Evolutionary conservation across 2,329 filamentous ascomycete genomes (phyloP), one percentile per base, ranked within the genome.

Genomic region (Albophoma yamanashiensis): DNA sequence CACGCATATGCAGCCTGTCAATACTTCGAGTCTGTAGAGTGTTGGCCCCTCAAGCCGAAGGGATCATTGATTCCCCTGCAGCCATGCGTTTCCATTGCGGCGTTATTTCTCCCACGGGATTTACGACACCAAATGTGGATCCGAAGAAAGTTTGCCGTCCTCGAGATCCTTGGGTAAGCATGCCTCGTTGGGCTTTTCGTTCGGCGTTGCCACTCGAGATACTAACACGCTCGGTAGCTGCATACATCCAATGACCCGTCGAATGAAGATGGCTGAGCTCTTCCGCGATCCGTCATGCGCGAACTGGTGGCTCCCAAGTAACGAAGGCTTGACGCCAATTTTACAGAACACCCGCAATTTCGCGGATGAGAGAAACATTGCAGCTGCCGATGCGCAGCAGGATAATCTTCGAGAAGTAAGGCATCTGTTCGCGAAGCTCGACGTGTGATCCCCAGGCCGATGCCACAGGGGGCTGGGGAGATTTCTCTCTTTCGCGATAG

Each of bases 291-390:
- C 84, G 17, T 85, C 87, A 25, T 85, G 92, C 58, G 83, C 84
- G 53, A 81, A 87, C 60, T 97, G 92, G 91, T 99, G 94, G 94
- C 82, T 97, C 3, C 90, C 92, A 2, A 83, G 94, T 70, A 84
- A 91, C 63, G 89, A 93, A 75, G 85, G 84, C 1, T 89, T 89
- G 67, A 87, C 84, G 14, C 82, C 84, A 0, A 83, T 95, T 50
- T 80, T 97, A 59, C 87, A 86, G 58, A 88, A 83, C 59, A 86
- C 96, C 62, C 88, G 92, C 25, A 82, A 85, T 50, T 92, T 96
- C 73, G 90, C 92, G 36, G 86, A 90, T 66, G 90, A 94, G 64
- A 84, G 91, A 56, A 89, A 85, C 62, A 77, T 82, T 9, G 83
- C 78, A 25, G 83, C 82, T 0, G 77, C 79, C n/a, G 79, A 81